Evolutionary conservation across 2,329 filamentous ascomycete species (phyloP).

Genomic region (Orbilia ellipsospora): DNA sequence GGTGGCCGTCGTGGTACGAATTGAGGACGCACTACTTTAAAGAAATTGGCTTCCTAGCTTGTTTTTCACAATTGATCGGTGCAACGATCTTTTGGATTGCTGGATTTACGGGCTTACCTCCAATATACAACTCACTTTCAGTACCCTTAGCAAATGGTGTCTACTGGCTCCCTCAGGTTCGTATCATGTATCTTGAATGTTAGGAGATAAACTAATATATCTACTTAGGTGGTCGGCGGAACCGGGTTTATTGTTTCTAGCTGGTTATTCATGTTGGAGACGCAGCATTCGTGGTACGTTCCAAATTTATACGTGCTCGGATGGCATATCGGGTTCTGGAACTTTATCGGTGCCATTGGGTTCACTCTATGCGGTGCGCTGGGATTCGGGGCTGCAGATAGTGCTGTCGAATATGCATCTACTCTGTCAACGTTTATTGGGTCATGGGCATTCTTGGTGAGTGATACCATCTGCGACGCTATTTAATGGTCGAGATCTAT

Average conservation of each 20-base stretch:
- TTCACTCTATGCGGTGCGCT: conserved; percentile 73
- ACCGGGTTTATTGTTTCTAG: conserved; percentile 71
- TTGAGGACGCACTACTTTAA: conserved; percentile 71
- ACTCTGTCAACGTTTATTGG: conserved; percentile 65
- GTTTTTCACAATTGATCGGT: conserved; percentile 68
- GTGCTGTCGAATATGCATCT: conserved; percentile 65
- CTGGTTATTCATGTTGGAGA: conserved; percentile 74
- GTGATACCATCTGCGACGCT: neutral
- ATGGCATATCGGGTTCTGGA: conserved; percentile 76
- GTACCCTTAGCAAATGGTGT: conserved; percentile 67
- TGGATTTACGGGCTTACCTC: conserved; percentile 71
- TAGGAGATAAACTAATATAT: neutral
- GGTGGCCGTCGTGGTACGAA: conserved; percentile 71
- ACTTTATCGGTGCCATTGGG: conserved; percentile 72
- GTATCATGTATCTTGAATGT: neutral
- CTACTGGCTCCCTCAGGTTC: conserved; percentile 70
- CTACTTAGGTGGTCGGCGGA: conserved; percentile 71
- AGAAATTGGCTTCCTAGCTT: conserved; percentile 73
- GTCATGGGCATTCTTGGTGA: conserved; percentile 10
- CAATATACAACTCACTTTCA: conserved; percentile 68
- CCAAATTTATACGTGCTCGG: conserved; percentile 70
- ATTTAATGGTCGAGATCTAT: neutral
- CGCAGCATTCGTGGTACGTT: conserved; percentile 72
- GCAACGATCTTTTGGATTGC: conserved; percentile 74
- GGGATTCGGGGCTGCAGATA: conserved; percentile 65